Evolutionary conservation across 2,329 filamentous ascomycete species (phyloP).

Genomic region (Colletotrichum camelliae): DNA sequence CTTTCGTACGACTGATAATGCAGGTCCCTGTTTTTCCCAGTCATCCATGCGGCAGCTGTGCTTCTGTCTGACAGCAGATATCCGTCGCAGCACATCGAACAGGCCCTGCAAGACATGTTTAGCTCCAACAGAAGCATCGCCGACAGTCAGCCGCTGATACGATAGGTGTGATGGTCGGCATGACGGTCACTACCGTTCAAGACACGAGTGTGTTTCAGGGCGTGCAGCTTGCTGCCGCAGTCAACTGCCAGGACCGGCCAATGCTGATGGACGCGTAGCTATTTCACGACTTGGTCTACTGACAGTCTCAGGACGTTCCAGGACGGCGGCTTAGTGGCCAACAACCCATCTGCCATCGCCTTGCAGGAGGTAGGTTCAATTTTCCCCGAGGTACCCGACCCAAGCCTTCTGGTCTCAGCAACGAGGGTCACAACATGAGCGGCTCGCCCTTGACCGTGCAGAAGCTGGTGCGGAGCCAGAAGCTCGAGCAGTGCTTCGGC

Average conservation of each 20-base stretch:
- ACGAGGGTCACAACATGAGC: neutral
- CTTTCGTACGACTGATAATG: neutral
- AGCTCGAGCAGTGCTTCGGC: neutral
- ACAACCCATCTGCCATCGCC: constrained; percentile 26
- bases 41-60: neutral
- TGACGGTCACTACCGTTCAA: neutral
- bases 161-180: neutral
- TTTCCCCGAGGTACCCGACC: constrained; percentile 9
- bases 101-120: neutral
- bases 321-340: constrained; percentile 25
- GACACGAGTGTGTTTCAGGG: neutral
- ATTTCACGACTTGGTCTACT: constrained; percentile 10
- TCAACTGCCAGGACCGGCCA: no score
- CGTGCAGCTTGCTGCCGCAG: neutral
- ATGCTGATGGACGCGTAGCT: neutral
- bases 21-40: neutral
- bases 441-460: neutral
- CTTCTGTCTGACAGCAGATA: neutral
- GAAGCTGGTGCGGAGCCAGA: neutral
- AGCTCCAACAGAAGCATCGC: neutral
- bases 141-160: neutral
- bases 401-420: constrained; percentile 24
- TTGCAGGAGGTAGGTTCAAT: constrained; percentile 20
- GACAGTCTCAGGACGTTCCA: constrained; percentile 21
- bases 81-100: neutral